Base-by-base conservation (phyloP, 768 basidiomycete genomes). In the Russula dissimulans region DNA sequence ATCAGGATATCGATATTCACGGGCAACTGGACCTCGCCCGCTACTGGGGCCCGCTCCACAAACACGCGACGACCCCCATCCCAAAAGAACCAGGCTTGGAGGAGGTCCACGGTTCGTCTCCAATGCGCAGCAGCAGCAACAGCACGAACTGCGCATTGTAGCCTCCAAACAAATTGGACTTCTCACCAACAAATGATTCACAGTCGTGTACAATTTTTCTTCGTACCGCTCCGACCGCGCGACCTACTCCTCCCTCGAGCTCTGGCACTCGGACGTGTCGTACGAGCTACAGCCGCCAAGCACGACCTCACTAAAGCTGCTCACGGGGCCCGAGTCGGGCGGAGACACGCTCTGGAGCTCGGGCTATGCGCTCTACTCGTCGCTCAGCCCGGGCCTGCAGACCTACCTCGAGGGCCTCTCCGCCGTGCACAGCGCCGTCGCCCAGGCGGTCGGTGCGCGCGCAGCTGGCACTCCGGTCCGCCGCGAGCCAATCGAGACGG, bases 251-350 rank as follows among this genome's bases (percentile, higher is more conserved):
- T 85, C 86, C 69, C 65, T 84, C 14, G 90, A 91, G 65, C 78
- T 92, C 18, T 91, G 86, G 84, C 89, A 91, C 72, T 82, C 85
- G 3, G 91, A 93, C 70, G 88, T 85, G 6, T 81, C 86, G 5
- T 93, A 91, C 72, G 90, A 94, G 71, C 67, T 86, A 14, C 88
- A 89, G 67, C 88, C 87, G n/a, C 90, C 90, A 1, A 79, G 86
- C 66, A 77, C 82, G 36, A 91, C 90, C 12, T 89, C 88, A 9
- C 77, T 94, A 39, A 86, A 88, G 67, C 70, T 91, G 49, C 77
- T 89, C 69, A 82, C 85, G 17, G 78, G 79, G 4, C 89, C 87
- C 0, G 83, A 84, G 60, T 74, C 78, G 41, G 89, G 89, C 18
- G 56, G 56, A n/a, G 63, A 62, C 51, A 63, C 64, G 17, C 57